A percentile compares a stretch with the other conserved stretches of the same genome.
These are phyloP conservation scores for Xylariales sp. DNA, from an alignment of 2,329 filamentous ascomycete species.

Conservation along the genomic window DNA sequence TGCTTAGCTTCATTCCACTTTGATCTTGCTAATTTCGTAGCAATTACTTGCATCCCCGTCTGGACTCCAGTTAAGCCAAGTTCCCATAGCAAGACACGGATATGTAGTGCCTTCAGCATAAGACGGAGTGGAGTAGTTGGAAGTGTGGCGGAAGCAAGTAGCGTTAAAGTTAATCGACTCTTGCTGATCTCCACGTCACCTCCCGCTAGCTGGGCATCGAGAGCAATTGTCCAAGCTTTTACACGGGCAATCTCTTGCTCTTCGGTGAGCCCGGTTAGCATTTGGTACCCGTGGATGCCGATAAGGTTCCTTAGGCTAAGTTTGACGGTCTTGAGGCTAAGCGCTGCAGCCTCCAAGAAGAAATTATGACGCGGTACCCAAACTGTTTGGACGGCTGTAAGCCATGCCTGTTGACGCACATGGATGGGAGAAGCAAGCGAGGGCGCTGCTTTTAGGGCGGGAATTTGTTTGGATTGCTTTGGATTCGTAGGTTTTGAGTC, in stretches of 20 bases:
- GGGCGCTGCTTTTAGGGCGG: slow-evolving; percentile 65
- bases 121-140: slow-evolving; percentile 84
- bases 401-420: slow-evolving; percentile 88
- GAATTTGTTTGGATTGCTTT: slow-evolving; percentile 56
- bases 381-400: slow-evolving; percentile 90
- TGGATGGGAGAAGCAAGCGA: slow-evolving; percentile 85
- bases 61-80: slow-evolving; percentile 73
- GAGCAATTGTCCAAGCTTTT: slow-evolving; percentile 92
- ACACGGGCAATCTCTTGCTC: slow-evolving; percentile 88
- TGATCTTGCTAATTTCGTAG: slow-evolving; percentile 76
- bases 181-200: slow-evolving; percentile 91
- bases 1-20: slow-evolving; percentile 86
- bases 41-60: slow-evolving; percentile 73
- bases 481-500: slow-evolving; percentile 64
- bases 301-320: slow-evolving; percentile 82
- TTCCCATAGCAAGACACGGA: slow-evolving; percentile 89
- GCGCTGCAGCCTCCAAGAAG: slow-evolving; percentile 83
- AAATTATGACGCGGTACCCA: slow-evolving; percentile 92
- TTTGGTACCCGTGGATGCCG: slow-evolving; percentile 80
- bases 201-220: slow-evolving; percentile 91
- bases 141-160: slow-evolving; percentile 88
- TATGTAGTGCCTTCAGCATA: slow-evolving; percentile 92
- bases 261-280: slow-evolving; percentile 81
- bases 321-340: slow-evolving; percentile 83
- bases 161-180: slow-evolving; percentile 83